These are phyloP conservation scores for Galerina marginata DNA, from an alignment of 768 basidiomycete genomes.

Conservation along the genomic window DNA sequence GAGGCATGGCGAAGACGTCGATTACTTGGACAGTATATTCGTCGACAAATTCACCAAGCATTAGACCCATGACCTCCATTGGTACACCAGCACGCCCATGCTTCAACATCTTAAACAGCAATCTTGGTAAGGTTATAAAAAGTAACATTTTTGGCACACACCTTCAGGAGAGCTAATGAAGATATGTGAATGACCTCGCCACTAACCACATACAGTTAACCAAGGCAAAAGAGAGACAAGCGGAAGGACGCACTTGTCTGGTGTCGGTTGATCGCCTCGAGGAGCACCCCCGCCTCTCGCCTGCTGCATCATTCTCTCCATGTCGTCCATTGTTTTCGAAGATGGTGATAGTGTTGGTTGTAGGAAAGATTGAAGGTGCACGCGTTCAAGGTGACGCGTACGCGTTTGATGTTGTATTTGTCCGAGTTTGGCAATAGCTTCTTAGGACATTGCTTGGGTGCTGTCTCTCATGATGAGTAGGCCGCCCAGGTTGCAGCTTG, in stretches of 20 bases:
- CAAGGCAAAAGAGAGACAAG: constrained; percentile 1
- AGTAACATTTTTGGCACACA: constrained; percentile 33
- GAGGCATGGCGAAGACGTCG: constrained; percentile 99
- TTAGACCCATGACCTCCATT: constrained; percentile 99
- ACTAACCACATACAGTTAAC: constrained; percentile 41
- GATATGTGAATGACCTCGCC: constrained; percentile 98
- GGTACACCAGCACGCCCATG: constrained; percentile 98
- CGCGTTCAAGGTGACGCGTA: constrained; percentile 51
- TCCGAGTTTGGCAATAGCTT: constrained; percentile 30
- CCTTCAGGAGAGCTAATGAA: constrained; percentile 95
- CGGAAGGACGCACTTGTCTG: constrained; percentile 69
- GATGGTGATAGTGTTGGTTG: constrained; percentile 18
- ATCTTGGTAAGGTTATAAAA: constrained; percentile 11
- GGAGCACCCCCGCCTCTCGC: constrained; percentile 43
- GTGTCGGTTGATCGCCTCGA: constrained; percentile 57
- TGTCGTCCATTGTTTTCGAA: constrained; percentile 49
- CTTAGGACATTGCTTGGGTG: not conserved
- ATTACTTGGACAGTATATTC: constrained; percentile 95
- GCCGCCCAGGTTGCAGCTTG: not conserved
- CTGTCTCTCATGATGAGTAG: too few species aligned
- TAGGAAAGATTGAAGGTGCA: constrained; percentile 10
- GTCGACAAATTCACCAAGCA: constrained; percentile 98
- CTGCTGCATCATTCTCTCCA: constrained; percentile 55
- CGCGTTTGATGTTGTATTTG: constrained; percentile 34
- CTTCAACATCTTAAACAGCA: constrained; percentile 85